A percentile compares a stretch with the other conserved stretches of the same genome.
Evolutionary conservation across 2,329 filamentous ascomycete genomes (phyloP).

Genomic region (Epichloe aotearoae): DNA sequence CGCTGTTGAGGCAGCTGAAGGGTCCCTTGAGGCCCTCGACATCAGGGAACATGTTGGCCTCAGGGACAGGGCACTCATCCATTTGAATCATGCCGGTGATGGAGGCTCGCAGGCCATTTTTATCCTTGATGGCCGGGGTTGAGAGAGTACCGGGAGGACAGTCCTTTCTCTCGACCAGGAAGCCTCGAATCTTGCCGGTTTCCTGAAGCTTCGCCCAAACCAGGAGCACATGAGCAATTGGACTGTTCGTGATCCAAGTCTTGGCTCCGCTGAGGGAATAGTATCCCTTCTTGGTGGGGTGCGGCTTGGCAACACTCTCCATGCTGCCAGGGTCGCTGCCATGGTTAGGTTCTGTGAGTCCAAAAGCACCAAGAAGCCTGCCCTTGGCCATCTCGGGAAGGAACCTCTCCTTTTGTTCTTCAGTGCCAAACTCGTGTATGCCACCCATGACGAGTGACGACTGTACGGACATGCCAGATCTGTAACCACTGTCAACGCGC

Average conservation of each 20-base stretch:
- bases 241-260: conserved; percentile 94
- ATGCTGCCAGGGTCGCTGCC: conserved; percentile 84
- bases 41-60: conserved; percentile 86
- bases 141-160: conserved; percentile 82
- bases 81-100: conserved; percentile 98
- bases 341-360: conserved; percentile 85
- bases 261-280: conserved; percentile 69
- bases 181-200: conserved; percentile 88
- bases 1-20: conserved; percentile 89
- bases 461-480: conserved; percentile 87
- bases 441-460: conserved; percentile 89
- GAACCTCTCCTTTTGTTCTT: conserved; percentile 77
- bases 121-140: conserved; percentile 86
- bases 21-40: conserved; percentile 79
- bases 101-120: conserved; percentile 84
- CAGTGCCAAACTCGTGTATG: conserved; percentile 75
- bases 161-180: conserved; percentile 72
- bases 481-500: conserved; percentile 80
- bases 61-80: conserved; percentile 76
- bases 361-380: conserved; percentile 72
- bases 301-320: conserved; percentile 75
- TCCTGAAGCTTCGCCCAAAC: conserved; percentile 90
- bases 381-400: conserved; percentile 72
- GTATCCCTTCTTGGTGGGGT: conserved; percentile 73
- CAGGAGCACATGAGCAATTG: conserved; percentile 71